Base-by-base conservation (phyloP, 176 grass and related monocot species). In the Microstegium vimineum region DNA sequence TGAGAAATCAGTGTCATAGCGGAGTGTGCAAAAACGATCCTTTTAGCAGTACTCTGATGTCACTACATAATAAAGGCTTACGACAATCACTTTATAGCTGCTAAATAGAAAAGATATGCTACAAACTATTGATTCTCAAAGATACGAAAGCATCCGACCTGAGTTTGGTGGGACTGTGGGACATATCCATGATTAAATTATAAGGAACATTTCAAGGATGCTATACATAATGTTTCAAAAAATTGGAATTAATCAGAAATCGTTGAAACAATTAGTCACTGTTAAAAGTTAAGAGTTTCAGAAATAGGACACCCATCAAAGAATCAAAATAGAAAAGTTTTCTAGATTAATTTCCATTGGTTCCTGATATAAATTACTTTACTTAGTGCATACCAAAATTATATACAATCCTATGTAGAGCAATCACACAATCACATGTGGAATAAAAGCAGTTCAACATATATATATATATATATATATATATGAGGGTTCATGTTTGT, bases 1-100 rank as follows among this genome's bases (percentile, higher is more conserved):
- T 83, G 46, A 78, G 59, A 82, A 67, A 83, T 86, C 46, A 74
- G 4, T 74, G 56, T 74, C 79, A 74, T 42, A 18, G 51, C 28
- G 2, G 18, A 27, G 23, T 27, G 22, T 40, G 40, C 12, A 73
- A 76, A 41, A 61, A 62, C 62, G 17, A 66, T 18, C 3, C 54
- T 30, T 77, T 59, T 70, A 77, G 13, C 30, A 56, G 64, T 16
- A 37, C 14, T 26, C 2, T 69, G 78, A 37, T 69, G 42, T 80
- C 41, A 68, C n/a, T 68, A 36, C 43, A 52, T 26, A 2, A 67
- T 51, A 68, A 52, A 80, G 31, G 42, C 30, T 17, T 1, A 65
- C n/a, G 6, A 0, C 13, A 80, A 35, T 79, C 42, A 52, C 11
- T 67, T 26, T 51, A 36, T 16, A 51, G 18, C 30, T 36, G 13